Conservation (phyloP, 345 rosid species). For the Lagerstroemia speciosa region DNA sequence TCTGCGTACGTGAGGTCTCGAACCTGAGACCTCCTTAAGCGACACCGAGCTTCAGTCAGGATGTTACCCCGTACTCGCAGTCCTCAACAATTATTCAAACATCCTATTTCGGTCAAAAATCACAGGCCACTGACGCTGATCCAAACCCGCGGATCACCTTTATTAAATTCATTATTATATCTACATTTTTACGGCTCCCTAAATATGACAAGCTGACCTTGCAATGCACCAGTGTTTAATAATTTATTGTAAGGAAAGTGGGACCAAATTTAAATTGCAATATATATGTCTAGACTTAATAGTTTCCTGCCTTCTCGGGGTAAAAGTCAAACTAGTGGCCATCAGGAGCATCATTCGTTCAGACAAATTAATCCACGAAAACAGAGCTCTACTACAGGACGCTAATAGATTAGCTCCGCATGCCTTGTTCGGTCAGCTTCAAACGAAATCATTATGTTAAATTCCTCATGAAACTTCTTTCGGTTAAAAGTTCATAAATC, state of each 20-base stretch:
- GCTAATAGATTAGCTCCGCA: constrained; percentile 5
- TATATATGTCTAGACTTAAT: background rate
- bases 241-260: background rate
- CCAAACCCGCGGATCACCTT: background rate
- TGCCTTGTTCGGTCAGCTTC: constrained; percentile 12
- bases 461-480: constrained; percentile 5
- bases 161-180: background rate
- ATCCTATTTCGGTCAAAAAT: background rate
- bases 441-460: constrained; percentile 11
- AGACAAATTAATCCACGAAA: background rate
- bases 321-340: background rate
- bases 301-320: background rate
- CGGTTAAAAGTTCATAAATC: constrained; percentile 8
- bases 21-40: no score
- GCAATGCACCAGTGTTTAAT: background rate
- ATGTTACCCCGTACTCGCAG: no score
- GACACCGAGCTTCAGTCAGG: no score
- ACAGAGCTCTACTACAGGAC: constrained; percentile 6
- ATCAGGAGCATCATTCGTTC: background rate
- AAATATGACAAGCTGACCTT: background rate
- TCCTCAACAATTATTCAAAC: background rate
- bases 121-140: background rate
- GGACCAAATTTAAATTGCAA: background rate
- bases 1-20: no score
- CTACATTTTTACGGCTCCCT: background rate